Evolutionary conservation across 768 basidiomycete species (phyloP).

Genomic region (Coprinellus micaceus): DNA sequence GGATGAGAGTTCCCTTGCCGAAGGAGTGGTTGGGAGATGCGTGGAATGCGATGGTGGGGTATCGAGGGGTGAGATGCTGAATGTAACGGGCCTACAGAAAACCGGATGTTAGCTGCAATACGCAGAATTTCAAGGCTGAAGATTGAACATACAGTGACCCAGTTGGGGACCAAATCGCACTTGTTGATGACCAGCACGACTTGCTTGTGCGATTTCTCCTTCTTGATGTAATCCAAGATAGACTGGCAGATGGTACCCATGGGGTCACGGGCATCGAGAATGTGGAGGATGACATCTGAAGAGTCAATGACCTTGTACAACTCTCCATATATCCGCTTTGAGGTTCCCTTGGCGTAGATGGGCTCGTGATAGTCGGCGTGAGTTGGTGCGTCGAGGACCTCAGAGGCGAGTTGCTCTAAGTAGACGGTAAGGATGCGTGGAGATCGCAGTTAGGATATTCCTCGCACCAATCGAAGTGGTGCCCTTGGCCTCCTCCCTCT

Average conservation of each 20-base stretch:
- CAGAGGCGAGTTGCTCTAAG: constrained; percentile 46
- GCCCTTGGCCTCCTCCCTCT: constrained; percentile 44
- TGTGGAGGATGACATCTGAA: constrained; percentile 92
- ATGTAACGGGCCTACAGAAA: constrained; percentile 82
- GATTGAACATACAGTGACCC: constrained; percentile 83
- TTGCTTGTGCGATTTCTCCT: constrained; percentile 97
- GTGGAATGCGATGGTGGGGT: constrained; percentile 97
- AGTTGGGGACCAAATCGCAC: constrained; percentile 96
- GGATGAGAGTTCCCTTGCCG: constrained; percentile 97
- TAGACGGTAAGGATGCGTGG: not conserved
- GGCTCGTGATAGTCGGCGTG: constrained; percentile 85
- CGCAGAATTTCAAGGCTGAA: not conserved
- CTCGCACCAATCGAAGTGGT: constrained; percentile 43
- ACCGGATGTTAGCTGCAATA: not conserved
- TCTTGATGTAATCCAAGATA: constrained; percentile 87
- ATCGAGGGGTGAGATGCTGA: constrained; percentile 89
- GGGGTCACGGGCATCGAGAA: constrained; percentile 94
- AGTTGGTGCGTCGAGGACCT: constrained; percentile 50
- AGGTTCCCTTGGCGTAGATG: constrained; percentile 93
- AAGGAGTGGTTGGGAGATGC: constrained; percentile 99
- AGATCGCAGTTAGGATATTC: not conserved
- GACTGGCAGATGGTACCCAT: constrained; percentile 93
- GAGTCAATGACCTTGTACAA: constrained; percentile 99
- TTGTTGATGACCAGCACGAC: constrained; percentile 96
- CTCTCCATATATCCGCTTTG: constrained; percentile 93